Evolutionary conservation across 306 rosid species (phyloP).

Genomic region (cucumber (Cucumis sativus)): Cucumber_9930_V3 NC_026658.2:7231001-7231500

Average conservation of each 20-base stretch:
- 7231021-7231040: conserved; percentile 54
- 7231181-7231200: conserved; percentile 47
- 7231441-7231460: conserved; percentile 62
- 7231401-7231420: neutral
- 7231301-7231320: conserved; percentile 59
- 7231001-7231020: conserved; percentile 54
- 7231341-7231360: conserved; percentile 45
- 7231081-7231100: conserved; percentile 61
- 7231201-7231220: conserved; percentile 68
- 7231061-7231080: conserved; percentile 77
- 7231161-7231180: conserved; percentile 54
- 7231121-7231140: conserved; percentile 77
- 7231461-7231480: conserved; percentile 33
- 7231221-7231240: conserved; percentile 70
- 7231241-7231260: conserved; percentile 43
- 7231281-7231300: conserved; percentile 57
- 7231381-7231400: conserved; percentile 16
- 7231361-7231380: conserved; percentile 71
- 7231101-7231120: conserved; percentile 54
- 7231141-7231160: conserved; percentile 75
- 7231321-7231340: conserved; percentile 36
- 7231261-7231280: conserved; percentile 50
- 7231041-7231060: conserved; percentile 64
- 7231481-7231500: conserved; percentile 60
- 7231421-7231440: conserved; percentile 22